Percentiles rank a stretch among this genome's conserved stretches.
Conservation (phyloP, 2,329 filamentous ascomycete genomes). For the Cordyceps fumosorosea region DNA sequence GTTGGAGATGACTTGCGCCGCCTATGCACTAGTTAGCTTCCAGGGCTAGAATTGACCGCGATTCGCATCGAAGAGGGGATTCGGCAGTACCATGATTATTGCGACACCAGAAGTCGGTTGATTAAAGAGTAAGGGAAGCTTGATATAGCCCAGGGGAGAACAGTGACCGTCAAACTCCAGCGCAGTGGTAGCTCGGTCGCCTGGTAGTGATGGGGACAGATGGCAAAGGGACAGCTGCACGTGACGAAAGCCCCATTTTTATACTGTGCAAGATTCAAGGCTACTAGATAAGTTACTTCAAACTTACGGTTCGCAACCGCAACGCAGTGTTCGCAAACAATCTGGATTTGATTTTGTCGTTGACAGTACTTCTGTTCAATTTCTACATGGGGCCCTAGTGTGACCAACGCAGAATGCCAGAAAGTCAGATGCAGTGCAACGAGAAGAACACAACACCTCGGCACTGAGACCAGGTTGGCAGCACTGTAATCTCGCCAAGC, state of each 20-base stretch:
- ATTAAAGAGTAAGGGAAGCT: background rate
- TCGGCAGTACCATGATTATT: conserved; percentile 13
- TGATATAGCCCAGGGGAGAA: background rate
- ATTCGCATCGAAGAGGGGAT: too few relatives aligned
- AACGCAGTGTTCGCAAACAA: too few relatives aligned
- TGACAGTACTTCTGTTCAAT: too few relatives aligned
- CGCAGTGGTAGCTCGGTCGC: background rate
- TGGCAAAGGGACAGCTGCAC: conserved; percentile 11
- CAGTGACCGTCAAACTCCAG: background rate
- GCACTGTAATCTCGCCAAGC: background rate
- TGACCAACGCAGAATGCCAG: too few relatives aligned
- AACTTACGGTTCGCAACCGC: background rate
- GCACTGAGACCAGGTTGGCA: background rate
- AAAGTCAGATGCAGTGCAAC: background rate
- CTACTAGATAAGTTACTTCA: background rate
- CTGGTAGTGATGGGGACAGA: conserved; percentile 11
- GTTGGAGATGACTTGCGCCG: conserved; percentile 39
- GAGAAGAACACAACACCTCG: background rate
- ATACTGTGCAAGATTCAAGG: background rate
- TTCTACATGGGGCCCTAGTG: too few relatives aligned
- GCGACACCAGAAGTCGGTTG: background rate
- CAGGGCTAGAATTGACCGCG: background rate
- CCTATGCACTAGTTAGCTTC: conserved; percentile 20
- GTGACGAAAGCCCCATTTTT: conserved; percentile 6
- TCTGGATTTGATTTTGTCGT: too few relatives aligned